Evolutionary conservation across 805 yeast species (phyloP), one percentile per base, ranked within the genome.

Genomic region (Starmera dryadoides): DNA sequence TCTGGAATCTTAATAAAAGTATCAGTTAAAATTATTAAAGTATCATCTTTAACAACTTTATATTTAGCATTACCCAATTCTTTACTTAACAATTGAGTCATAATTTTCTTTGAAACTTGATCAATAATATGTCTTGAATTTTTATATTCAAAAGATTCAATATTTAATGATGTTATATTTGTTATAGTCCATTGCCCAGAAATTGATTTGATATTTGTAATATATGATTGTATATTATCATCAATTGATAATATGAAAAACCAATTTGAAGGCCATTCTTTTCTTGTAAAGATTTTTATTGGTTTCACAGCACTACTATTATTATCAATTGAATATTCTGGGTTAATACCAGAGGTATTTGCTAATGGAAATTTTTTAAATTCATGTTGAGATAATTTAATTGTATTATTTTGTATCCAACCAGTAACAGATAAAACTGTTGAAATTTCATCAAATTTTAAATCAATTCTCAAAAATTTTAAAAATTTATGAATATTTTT

Each of bases 321-420:
- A 32, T 11, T 19, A 12, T 19, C 15, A 32, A 9, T n/a, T 18
- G 15, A 14, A 19, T 32, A 10, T 31, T 18, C n/a, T n/a, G n/a
- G n/a, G n/a, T n/a, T n/a, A n/a, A n/a, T n/a, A n/a, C n/a, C n/a
- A n/a, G n/a, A n/a, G n/a, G n/a, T n/a, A 10, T 31, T 17, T n/a
- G 34, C 37, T 6, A 38, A 39, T 17, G 53, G 53, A 17, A 64
- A 40, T 34, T 56, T 59, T 29, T 49, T 49, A 17, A 69, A 53
- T 52, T 80, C 88, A 18, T 63, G 65, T 3, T 68, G 65, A 2
- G 68, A 61, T 22, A 84, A 50, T 25, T 60, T 66, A 35, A 83
- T 67, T 31, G 75, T 68, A 31, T 73, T 75, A 46, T 75, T 75
- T n/a, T 67, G 63, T 6, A 75, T 68, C 93, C 93, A 85, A 22